A percentile compares a stretch with the other conserved stretches of the same genome.
Conservation (phyloP, 139 green algal species). For the Zygnema circumcarinatum region DNA sequence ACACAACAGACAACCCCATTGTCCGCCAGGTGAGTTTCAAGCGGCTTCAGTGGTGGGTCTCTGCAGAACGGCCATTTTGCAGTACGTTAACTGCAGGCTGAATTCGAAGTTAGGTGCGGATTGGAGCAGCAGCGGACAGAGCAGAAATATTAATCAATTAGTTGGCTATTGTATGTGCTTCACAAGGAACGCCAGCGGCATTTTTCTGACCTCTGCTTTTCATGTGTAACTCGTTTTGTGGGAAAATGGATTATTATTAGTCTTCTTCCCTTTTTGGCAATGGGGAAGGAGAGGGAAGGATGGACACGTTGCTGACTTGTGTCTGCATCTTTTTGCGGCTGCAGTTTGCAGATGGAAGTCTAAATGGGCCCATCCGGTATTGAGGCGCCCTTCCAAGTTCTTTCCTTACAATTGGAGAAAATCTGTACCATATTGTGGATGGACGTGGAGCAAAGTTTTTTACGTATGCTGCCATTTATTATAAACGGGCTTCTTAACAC, state of each 20-base stretch:
- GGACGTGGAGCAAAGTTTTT: too few species aligned
- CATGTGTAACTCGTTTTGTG: constrained; percentile 15
- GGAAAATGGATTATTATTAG: constrained; percentile 13
- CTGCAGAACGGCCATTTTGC: constrained; percentile 4
- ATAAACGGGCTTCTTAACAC: too few species aligned
- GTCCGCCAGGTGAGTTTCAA: constrained; percentile 87
- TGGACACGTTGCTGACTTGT: not conserved
- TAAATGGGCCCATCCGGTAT: constrained; percentile 48
- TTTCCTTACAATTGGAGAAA: not conserved
- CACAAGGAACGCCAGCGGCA: too few species aligned
- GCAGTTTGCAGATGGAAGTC: constrained; percentile 53
- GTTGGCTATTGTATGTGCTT: constrained; percentile 35
- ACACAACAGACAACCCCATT: constrained; percentile 89
- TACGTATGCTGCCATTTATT: too few species aligned
- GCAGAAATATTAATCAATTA: too few species aligned
- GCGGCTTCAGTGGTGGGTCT: not conserved
- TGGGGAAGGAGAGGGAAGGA: not conserved
- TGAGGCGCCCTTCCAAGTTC: not conserved
- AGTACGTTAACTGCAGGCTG: too few species aligned
- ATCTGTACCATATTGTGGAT: too few species aligned
- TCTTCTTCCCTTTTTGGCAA: constrained; percentile 4
- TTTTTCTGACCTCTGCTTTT: constrained; percentile 4
- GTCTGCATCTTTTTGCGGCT: not conserved
- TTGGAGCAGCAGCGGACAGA: too few species aligned
- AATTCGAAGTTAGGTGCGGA: too few species aligned